Percentiles rank a stretch among this genome's conserved stretches.
These are phyloP conservation scores for Dichotomopilus funicola DNA, from an alignment of 2,329 filamentous ascomycete species.

Conservation along the genomic window DNA sequence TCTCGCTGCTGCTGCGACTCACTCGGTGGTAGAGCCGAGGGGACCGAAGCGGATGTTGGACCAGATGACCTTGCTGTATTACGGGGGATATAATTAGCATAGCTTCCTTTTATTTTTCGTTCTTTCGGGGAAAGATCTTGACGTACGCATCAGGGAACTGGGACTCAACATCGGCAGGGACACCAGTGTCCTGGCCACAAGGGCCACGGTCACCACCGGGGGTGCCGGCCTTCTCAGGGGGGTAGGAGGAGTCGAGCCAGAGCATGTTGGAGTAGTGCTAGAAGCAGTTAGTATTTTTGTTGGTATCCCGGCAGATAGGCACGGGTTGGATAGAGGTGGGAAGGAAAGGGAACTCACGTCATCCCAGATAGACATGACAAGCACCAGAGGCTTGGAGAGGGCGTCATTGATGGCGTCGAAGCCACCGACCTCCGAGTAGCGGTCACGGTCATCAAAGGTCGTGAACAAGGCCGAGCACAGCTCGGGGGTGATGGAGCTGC, in stretches of 20 bases:
- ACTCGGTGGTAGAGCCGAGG: constrained; percentile 45
- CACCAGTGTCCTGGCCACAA: constrained; percentile 47
- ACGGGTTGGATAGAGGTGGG: background rate
- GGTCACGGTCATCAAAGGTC: constrained; percentile 46
- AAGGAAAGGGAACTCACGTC: constrained; percentile 43
- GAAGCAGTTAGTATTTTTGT: background rate
- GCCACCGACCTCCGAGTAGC: constrained; percentile 42
- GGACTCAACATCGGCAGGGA: constrained; percentile 44
- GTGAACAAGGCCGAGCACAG: constrained; percentile 54
- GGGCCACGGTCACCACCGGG: constrained; percentile 49
- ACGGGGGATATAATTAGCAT: background rate
- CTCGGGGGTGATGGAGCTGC: constrained; percentile 46
- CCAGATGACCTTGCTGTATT: constrained; percentile 40
- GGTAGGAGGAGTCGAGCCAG: constrained; percentile 66
- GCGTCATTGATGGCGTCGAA: constrained; percentile 50
- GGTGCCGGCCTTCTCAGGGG: constrained; percentile 36
- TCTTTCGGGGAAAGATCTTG: too few species aligned
- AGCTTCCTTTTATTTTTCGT: too few species aligned
- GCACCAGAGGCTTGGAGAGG: constrained; percentile 38
- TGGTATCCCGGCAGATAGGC: background rate
- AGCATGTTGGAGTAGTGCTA: constrained; percentile 59
- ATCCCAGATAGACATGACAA: constrained; percentile 52
- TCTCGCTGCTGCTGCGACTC: too few species aligned
- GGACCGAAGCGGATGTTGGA: constrained; percentile 55
- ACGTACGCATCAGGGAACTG: constrained; percentile 36